Evolutionary conservation across 768 basidiomycete species (phyloP), one percentile per base, ranked within the genome.

Genomic region (Termitomyces sp.): DNA sequence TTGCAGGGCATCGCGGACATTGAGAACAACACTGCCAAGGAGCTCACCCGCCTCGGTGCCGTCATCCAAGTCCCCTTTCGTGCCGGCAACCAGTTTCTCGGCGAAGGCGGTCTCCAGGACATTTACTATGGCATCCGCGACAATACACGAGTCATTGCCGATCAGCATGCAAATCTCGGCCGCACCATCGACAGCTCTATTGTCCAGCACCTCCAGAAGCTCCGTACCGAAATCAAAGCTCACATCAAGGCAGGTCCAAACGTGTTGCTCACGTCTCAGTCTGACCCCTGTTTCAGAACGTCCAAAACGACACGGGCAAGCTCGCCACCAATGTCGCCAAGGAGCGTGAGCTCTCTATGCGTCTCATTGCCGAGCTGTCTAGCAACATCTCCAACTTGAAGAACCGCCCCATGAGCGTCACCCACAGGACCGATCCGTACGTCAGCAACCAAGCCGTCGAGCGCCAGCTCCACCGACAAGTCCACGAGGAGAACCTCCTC

Each of bases 21-120:
- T 58, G 90, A 99, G 75, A 92, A 92, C 72, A 95, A 95, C 70
- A 89, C 92, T 6, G 94, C 95, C 12, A 85, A 85, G 59, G 96
- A 98, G 73, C 82, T 98, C 67, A 90, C 89, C 6, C 95, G 96
- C 70, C 85, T 99, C 43, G 90, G 91, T 10, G 93, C 88, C 2
- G 92, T 98, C 59, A 96, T 99, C 59, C 96, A 99, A 70, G 96
- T 98, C 0, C 97, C 97, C 0, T 98, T 99, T 77, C 79, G 89
- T 35, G 83, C 92, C 3, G 95, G 95, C 7, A 96, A 97, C 73
- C 96, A 98, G 76, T 99, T 99, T 69, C 79, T 99, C 4, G 97
- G 97, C n/a, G 95, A 98, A 71, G 92, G 92, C 12, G 96, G 97
- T 47, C 76, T 99, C 48, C 93, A 95, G 90, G 96, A 98, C 67